Evolutionary conservation across 176 grass and related monocot genomes (phyloP), one percentile per base, ranked within the genome.

Genomic region (Cenchrus fungigraminus): DNA sequence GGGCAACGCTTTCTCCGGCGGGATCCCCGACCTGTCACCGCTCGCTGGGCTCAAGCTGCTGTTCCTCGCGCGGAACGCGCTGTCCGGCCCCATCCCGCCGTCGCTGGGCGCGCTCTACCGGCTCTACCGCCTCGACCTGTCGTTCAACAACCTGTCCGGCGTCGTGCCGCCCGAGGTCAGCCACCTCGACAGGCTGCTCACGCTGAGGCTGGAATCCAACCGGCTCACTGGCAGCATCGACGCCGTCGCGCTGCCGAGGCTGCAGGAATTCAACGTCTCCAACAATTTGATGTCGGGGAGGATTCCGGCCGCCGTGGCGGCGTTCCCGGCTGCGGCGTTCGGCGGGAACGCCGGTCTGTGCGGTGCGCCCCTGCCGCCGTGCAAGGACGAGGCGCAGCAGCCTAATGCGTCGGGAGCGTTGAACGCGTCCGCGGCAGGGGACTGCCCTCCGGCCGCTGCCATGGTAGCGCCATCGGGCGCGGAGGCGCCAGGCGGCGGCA

Each of bases 91-190:
- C 0, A 85, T 99, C 14, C 93, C 90, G 19, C 58, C 88, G 25
- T 92, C 94, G 37, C 65, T 99, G 2, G 85, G 84, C 0, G 3
- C 5, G 46, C 79, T 97, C 37, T 84, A 81, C 86, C 83, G 94
- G 0, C 84, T 99, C 40, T 99, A 97, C 71, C 92, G 94, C 2
- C 97, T 99, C 40, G 94, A 99, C 82, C 71, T 97, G 4, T 94
- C 91, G 8, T 89, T 50, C 58, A 99, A 99, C 88, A 84, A 87
- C 76, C 37, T 99, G 14, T 92, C 92, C 25, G 94, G 97, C 11
- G 63, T 20, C 12, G 76, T 99, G 31, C 97, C 97, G 6, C 79
- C 68, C 5, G 87, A 79, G 79, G 82, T 99, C 6, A 69, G 58
- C 84, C 75, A 79, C 50, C 86, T 99, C 4, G 76, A 80, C 60